Base-by-base conservation (phyloP, 495 filamentous ascomycete species). In the Lasiosphaeris hirsuta region DNA sequence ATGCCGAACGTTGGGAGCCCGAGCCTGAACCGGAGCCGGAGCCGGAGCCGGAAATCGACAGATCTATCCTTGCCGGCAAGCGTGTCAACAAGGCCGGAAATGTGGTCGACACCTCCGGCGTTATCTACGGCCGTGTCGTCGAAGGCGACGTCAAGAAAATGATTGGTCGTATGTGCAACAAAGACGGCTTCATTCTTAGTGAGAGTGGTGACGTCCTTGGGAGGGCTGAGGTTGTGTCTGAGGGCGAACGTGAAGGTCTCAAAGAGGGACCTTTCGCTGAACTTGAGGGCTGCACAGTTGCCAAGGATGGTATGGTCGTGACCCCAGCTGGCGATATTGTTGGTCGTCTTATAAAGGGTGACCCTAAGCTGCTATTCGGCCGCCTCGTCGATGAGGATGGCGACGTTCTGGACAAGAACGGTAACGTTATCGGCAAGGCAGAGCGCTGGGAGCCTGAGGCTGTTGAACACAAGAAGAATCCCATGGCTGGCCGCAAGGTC, bases 1-100 rank as follows among this genome's bases (percentile, higher is more conserved):
- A 84, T 51, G 89, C 88, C 19, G 88, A 91, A 67, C 78, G 90
- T 35, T 93, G 87, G 87, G 84, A 89, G 60, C 64, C 69, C 1
- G 88, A 89, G 34, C 84, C 88, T 48, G 84, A 81, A 58, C 61
- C 68, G 1, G 78, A 78, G 52, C 60, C 72, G 1, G 84, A 81
- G 60, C 69, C 70, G 2, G 78, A 76, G 48, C 51, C 69, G 1
- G 75, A 82, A 41, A 56, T 73, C 3, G 89, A 95, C 61, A 76
- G 83, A 44, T 90, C 87, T 3, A 70, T 79, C 11, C 77, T 95
- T 5, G 90, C 89, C 4, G 90, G 90, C 51, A 90, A 90, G 79
- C 81, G 85, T 4, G 87, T 94, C 66, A 96, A 96, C 75, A 94
- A 94, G 71, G 80, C 78, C 7, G 90, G 90, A 45, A 92, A 93